Conservation (phyloP, 768 basidiomycete genomes). For the Crassisporium funariophilum region DNA sequence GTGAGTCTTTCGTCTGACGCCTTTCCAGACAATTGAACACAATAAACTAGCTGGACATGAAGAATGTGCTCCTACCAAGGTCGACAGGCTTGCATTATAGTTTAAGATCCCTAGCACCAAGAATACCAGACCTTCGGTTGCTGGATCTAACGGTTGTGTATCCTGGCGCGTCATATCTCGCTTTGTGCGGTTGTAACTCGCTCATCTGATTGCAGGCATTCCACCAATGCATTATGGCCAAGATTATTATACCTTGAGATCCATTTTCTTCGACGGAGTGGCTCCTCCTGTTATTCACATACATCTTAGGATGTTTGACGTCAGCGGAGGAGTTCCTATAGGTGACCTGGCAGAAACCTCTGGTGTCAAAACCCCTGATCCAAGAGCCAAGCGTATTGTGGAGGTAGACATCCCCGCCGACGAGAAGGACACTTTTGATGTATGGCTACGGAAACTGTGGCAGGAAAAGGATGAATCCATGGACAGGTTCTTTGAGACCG, state of each 20-base stretch:
- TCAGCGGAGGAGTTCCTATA: constrained; percentile 67
- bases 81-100: constrained; percentile 90
- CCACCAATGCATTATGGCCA: constrained; percentile 84
- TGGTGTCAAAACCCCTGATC: constrained; percentile 28
- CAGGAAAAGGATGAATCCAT: constrained; percentile 81
- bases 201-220: constrained; percentile 50
- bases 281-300: constrained; percentile 87
- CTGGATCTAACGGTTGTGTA: constrained; percentile 94
- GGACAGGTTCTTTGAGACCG: constrained; percentile 59
- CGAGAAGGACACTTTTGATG: constrained; percentile 72
- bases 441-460: constrained; percentile 86
- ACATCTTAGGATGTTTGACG: constrained; percentile 81
- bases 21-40: background rate
- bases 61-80: constrained; percentile 83
- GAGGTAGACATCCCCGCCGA: constrained; percentile 55
- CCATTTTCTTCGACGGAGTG: constrained; percentile 79
- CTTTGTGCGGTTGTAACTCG: background rate
- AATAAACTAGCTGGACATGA: constrained; percentile 69
- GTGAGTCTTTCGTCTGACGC: constrained; percentile 51
- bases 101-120: constrained; percentile 76
- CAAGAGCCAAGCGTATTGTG: constrained; percentile 28
- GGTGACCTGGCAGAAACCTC: constrained; percentile 50
- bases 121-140: constrained; percentile 74
- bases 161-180: constrained; percentile 58
- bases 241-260: constrained; percentile 85